Conservation (phyloP, 768 basidiomycete genomes). For the Leucogyrophana mollusca region DNA sequence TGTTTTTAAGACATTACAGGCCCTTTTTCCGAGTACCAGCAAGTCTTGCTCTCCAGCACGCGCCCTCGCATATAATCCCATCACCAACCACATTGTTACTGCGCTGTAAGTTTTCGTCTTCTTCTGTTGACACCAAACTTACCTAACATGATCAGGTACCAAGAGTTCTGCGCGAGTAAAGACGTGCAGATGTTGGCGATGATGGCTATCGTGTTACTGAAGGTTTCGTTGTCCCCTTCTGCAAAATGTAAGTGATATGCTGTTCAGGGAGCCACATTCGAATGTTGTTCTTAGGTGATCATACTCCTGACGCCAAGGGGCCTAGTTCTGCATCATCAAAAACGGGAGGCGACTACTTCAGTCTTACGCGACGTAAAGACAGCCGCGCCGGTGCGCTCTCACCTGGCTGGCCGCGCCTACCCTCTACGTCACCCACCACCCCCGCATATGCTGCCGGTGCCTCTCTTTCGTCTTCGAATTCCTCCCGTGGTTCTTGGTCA, state of each 20-base stretch:
- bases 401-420: conserved; percentile 51
- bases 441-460: conserved; percentile 34
- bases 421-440: conserved; percentile 41
- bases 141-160: too few species aligned
- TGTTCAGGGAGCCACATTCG: neutral
- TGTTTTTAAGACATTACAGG: conserved; percentile 54
- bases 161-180: conserved; percentile 44
- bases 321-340: conserved; percentile 16
- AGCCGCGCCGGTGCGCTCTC: conserved; percentile 41
- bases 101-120: conserved; percentile 52
- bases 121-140: too few species aligned
- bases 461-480: conserved; percentile 50
- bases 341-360: conserved; percentile 60
- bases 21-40: conserved; percentile 44
- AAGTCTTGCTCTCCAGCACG: conserved; percentile 5
- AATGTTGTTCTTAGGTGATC: conserved; percentile 3
- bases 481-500: conserved; percentile 80
- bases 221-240: conserved; percentile 27
- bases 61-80: conserved; percentile 1
- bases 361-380: conserved; percentile 35
- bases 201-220: conserved; percentile 65
- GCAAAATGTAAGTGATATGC: conserved; percentile 13
- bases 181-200: conserved; percentile 85
- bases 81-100: conserved; percentile 38
- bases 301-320: conserved; percentile 17